Evolutionary conservation across 1,139 yeast genomes (phyloP).

Genomic region (Geotrichum bryndzae): DNA sequence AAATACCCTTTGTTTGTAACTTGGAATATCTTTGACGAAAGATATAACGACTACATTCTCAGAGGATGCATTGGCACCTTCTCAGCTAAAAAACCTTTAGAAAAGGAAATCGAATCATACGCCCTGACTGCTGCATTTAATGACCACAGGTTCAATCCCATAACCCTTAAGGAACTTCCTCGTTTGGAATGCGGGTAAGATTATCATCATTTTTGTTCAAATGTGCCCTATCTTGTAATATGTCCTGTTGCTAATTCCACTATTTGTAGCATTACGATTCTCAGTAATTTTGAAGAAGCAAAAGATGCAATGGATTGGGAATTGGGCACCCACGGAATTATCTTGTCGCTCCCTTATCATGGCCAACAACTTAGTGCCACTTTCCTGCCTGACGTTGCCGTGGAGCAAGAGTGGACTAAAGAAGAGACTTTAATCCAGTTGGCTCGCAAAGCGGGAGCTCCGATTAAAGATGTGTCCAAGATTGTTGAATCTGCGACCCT

Average conservation of each 20-base stretch:
- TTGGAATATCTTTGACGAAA: conserved; percentile 53
- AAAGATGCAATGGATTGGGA: conserved; percentile 62
- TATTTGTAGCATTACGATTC: conserved; percentile 29
- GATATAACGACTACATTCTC: conserved; percentile 42
- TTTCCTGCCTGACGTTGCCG: conserved; percentile 83
- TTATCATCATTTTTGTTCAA: background rate
- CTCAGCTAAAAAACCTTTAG: conserved; percentile 41
- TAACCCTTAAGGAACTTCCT: conserved; percentile 51
- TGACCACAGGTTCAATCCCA: conserved; percentile 72
- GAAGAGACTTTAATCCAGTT: conserved; percentile 63
- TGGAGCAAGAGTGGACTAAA: conserved; percentile 82
- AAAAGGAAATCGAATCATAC: conserved; percentile 55
- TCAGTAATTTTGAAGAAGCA: conserved; percentile 54
- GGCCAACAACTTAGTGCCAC: conserved; percentile 54
- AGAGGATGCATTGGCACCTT: conserved; percentile 96
- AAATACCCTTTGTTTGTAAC: conserved; percentile 70
- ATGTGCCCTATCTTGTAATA: conserved; percentile 39
- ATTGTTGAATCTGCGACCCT: background rate
- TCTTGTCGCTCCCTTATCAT: conserved; percentile 44
- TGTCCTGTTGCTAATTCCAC: conserved; percentile 40
- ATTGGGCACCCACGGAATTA: conserved; percentile 76
- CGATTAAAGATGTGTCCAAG: background rate
- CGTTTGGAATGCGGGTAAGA: conserved; percentile 39
- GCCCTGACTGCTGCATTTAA: conserved; percentile 66
- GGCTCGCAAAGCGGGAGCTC: conserved; percentile 61